Percentiles rank a stretch among this genome's conserved stretches.
phyloP scores from a whole-genome alignment of 2,329 filamentous ascomycete species.

The Colletotrichum filicis region DNA sequence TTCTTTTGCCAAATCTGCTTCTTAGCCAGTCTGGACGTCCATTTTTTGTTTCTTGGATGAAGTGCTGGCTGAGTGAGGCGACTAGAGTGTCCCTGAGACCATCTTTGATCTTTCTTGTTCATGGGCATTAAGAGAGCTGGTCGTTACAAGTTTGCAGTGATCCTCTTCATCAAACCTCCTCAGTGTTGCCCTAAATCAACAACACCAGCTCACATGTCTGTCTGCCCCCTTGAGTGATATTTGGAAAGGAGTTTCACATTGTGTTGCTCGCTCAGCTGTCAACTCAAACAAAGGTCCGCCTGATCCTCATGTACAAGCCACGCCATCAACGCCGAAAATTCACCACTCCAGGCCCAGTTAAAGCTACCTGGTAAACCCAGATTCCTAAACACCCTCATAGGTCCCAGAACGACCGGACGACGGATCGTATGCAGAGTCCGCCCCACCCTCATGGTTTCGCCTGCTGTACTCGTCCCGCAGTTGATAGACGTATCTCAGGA shows the following conservation, averaged over 20 bases:
- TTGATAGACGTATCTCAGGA: too few species aligned
- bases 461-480: too few species aligned
- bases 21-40: rapidly evolving
- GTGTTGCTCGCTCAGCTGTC: neutral
- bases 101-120: neutral
- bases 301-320: neutral
- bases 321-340: neutral
- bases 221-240: neutral
- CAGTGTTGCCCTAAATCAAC: neutral
- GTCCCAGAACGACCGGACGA: neutral
- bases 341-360: neutral
- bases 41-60: neutral
- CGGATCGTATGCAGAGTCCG: neutral
- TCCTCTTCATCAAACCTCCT: neutral
- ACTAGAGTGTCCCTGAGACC: too few species aligned
- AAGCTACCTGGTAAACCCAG: neutral
- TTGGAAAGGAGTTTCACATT: neutral
- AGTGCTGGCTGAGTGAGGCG: too few species aligned
- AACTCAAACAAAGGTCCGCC: too few species aligned
- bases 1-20: neutral
- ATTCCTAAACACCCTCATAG: neutral
- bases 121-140: neutral
- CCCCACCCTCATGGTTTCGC: too few species aligned
- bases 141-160: too few species aligned
- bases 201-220: neutral